These are phyloP conservation scores for Aspergillus ustus DNA, from an alignment of 2,329 filamentous ascomycete species.

Conservation along the genomic window DNA sequence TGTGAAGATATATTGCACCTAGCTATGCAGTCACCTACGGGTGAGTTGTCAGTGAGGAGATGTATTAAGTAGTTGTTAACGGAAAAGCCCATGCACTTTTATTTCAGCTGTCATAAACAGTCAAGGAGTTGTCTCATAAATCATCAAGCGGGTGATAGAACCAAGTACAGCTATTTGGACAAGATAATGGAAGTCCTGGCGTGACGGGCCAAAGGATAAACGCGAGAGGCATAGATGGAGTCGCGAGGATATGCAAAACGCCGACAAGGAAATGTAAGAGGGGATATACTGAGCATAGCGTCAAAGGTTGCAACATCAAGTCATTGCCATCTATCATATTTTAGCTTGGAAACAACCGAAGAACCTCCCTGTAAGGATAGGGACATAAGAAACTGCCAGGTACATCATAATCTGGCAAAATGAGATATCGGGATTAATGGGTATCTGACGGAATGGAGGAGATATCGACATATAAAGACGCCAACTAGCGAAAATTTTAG, in stretches of 20 bases:
- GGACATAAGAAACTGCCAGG: conserved; percentile 24
- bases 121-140: conserved; percentile 10
- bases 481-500: conserved; percentile 28
- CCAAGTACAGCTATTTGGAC: background rate
- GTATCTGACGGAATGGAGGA: conserved; percentile 38
- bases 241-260: conserved; percentile 15
- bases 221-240: background rate
- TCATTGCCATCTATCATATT: conserved; percentile 33
- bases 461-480: conserved; percentile 33
- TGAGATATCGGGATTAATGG: conserved; percentile 29
- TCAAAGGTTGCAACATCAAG: conserved; percentile 19
- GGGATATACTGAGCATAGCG: conserved; percentile 21
- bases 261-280: conserved; percentile 11
- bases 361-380: conserved; percentile 16
- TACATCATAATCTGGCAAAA: conserved; percentile 25
- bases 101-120: conserved; percentile 13
- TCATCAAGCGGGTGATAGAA: conserved; percentile 12
- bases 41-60: background rate
- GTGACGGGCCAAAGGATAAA: background rate
- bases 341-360: conserved; percentile 17
- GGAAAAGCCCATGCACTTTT: conserved; percentile 16
- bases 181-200: background rate
- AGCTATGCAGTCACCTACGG: conserved; percentile 4
- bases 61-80: background rate
- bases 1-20: background rate